Evolutionary conservation across 495 filamentous ascomycete species (phyloP).

Genomic region (Neurospora sp.): DNA sequence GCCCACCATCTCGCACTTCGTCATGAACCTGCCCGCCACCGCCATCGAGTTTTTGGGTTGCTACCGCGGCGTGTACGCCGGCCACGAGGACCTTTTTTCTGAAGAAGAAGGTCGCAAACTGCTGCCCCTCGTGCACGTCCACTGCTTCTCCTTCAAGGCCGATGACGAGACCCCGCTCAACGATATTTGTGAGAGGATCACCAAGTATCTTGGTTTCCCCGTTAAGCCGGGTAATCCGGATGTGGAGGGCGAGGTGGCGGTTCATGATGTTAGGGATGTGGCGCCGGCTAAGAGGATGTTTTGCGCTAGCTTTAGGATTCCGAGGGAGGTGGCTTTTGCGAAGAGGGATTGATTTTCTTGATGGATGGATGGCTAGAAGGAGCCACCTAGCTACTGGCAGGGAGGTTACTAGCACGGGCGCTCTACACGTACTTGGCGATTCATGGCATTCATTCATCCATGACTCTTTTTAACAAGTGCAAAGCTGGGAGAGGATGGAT

Average conservation of each 20-base stretch:
- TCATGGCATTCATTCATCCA: neutral
- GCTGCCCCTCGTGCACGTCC: constrained; percentile 80
- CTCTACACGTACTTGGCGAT: neutral
- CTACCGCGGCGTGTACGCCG: constrained; percentile 72
- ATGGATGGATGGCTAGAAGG: neutral
- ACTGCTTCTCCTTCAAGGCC: constrained; percentile 75
- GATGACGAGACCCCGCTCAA: constrained; percentile 48
- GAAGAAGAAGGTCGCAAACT: constrained; percentile 41
- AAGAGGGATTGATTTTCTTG: constrained; percentile 6
- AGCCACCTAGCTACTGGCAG: neutral
- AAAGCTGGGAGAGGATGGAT: neutral
- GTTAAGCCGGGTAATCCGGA: constrained; percentile 50
- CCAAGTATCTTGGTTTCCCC: constrained; percentile 45
- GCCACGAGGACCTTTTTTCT: constrained; percentile 53
- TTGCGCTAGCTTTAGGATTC: constrained; percentile 83
- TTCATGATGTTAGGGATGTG: constrained; percentile 78
- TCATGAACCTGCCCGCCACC: constrained; percentile 92
- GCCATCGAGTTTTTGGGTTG: constrained; percentile 78
- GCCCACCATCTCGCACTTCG: constrained; percentile 73
- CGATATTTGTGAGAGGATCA: constrained; percentile 62
- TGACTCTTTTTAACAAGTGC: neutral
- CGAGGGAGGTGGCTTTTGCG: constrained; percentile 69
- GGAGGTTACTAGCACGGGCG: neutral
- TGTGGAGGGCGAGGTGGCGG: constrained; percentile 46
- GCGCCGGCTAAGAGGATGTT: constrained; percentile 94